Percentiles rank a stretch among this genome's conserved stretches.
Conservation (phyloP, 805 yeast genomes). For the Candida nitratophila region DNA sequence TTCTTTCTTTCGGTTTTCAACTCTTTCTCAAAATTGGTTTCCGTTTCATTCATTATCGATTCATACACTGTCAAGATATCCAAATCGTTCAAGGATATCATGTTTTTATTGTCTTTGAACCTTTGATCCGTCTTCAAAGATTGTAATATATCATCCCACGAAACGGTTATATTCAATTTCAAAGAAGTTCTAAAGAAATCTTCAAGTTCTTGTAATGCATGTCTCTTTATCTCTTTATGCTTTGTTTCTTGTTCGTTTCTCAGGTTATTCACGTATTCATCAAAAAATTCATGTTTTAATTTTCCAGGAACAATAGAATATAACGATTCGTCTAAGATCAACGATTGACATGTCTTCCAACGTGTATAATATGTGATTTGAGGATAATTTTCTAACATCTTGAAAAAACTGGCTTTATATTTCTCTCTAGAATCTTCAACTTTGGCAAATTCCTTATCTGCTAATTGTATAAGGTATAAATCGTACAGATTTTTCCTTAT, state of each 20-base stretch:
- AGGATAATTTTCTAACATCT: constrained; percentile 35
- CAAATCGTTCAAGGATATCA: constrained; percentile 40
- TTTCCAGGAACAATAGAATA: constrained; percentile 54
- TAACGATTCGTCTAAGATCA: constrained; percentile 58
- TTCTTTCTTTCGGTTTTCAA: constrained; percentile 24
- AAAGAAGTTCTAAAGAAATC: constrained; percentile 32
- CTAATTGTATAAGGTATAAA: constrained; percentile 46
- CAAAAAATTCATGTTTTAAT: constrained; percentile 48
- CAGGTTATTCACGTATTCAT: constrained; percentile 39
- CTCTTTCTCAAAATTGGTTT: constrained; percentile 23
- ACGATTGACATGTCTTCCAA: constrained; percentile 53
- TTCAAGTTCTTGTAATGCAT: constrained; percentile 47
- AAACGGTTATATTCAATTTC: constrained; percentile 13
- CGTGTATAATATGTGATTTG: constrained; percentile 48
- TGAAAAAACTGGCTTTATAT: constrained; percentile 46
- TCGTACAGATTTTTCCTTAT: constrained; percentile 58
- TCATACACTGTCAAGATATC: constrained; percentile 56
- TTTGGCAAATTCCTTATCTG: constrained; percentile 43
- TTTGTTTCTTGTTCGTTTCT: constrained; percentile 24
- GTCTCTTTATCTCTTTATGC: constrained; percentile 26
- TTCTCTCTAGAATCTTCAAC: constrained; percentile 47
- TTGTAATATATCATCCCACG: constrained; percentile 33
- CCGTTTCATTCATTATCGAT: constrained; percentile 19
- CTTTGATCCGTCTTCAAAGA: constrained; percentile 38
- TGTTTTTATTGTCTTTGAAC: constrained; percentile 53